Evolutionary conservation across 2,329 filamentous ascomycete species (phyloP), one percentile per base, ranked within the genome.

Genomic region (Penicillium sp.): DNA sequence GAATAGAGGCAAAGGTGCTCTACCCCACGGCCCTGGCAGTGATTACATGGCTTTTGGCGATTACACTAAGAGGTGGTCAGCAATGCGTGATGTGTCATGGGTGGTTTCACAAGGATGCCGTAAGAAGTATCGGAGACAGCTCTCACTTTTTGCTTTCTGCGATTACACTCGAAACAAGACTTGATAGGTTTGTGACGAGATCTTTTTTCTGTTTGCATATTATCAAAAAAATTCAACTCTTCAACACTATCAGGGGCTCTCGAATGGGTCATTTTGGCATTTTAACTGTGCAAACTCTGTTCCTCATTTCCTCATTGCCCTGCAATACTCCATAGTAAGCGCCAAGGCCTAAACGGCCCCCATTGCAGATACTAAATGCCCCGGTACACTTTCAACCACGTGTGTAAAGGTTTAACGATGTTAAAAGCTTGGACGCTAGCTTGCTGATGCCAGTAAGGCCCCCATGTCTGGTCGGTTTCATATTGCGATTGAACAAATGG

Each of bases 131-230:
- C 17, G 3, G 1, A n/a, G 13, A 13, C 36, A 3, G 21, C 13
- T 40, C 12, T 15, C 15, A 41, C 5, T 27, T 56, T 56, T 30
- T 59, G 54, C 32, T 59, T 59, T 39, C 56, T 46, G 30, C 56
- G 56, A 49, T 59, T 59, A 20, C 56, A 59, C 32, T 56, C 54
- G 37, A 59, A 36, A 20, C 56, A 59, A 7, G 56, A 50, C 46
- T 59, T 59, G 20, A 59, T 57, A 2, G 56, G 54, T 33, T 59
- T 59, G 27, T 51, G 54, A 10, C 56, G 54, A 7, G 49, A 47
- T 33, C 36, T 47, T 33, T 51, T 59, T 18, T 51, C 54, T 3
- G 46, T 15, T 29, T 52, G 56, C 56, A 59, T 59, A 29, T 45
- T 55, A 15, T 13, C n/a, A 29, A 26, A 10, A 43, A 27, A 46